Conservation (phyloP, 495 filamentous ascomycete genomes). For the Aspergillus diversus region DNA sequence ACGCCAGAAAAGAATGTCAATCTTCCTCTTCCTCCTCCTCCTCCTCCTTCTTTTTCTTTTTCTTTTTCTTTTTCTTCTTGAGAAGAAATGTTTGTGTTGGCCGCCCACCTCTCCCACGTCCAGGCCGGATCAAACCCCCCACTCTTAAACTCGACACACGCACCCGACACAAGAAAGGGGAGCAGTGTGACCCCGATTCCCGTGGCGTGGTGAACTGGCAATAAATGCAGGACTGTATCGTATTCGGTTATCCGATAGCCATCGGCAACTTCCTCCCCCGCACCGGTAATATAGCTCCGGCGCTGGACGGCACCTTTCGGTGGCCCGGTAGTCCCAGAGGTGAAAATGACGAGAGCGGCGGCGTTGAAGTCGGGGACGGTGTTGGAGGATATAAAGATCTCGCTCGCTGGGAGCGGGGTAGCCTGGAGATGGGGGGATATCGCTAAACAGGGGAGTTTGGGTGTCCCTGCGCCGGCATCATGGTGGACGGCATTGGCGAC, state of each 20-base stretch:
- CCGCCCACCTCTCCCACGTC: slow-evolving; percentile 55
- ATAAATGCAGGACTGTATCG: slow-evolving; percentile 39
- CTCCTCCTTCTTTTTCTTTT: no score
- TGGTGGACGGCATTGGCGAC: not conserved
- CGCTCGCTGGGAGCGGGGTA: slow-evolving; percentile 14
- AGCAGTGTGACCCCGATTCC: slow-evolving; percentile 52
- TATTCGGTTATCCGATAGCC: slow-evolving; percentile 32
- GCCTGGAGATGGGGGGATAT: slow-evolving; percentile 27
- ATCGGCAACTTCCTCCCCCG: slow-evolving; percentile 33
- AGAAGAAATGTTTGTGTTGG: slow-evolving; percentile 20
- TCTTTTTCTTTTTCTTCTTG: no score
- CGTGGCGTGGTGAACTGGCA: slow-evolving; percentile 54
- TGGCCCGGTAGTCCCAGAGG: slow-evolving; percentile 48
- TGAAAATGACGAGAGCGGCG: slow-evolving; percentile 42
- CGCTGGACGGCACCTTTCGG: slow-evolving; percentile 52
- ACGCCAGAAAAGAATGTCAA: slow-evolving; percentile 54
- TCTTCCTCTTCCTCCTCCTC: not conserved
- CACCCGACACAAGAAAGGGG: slow-evolving; percentile 46
- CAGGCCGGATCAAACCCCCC: slow-evolving; percentile 48
- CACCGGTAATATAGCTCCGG: slow-evolving; percentile 32
- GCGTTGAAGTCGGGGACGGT: slow-evolving; percentile 30
- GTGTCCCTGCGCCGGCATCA: not conserved
- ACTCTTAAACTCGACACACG: slow-evolving; percentile 50
- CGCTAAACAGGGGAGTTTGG: slow-evolving; percentile 14
- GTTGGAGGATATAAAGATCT: slow-evolving; percentile 31